phyloP scores from a whole-genome alignment of 2,329 filamentous ascomycete species.

The Claviceps quebecensis region DNA sequence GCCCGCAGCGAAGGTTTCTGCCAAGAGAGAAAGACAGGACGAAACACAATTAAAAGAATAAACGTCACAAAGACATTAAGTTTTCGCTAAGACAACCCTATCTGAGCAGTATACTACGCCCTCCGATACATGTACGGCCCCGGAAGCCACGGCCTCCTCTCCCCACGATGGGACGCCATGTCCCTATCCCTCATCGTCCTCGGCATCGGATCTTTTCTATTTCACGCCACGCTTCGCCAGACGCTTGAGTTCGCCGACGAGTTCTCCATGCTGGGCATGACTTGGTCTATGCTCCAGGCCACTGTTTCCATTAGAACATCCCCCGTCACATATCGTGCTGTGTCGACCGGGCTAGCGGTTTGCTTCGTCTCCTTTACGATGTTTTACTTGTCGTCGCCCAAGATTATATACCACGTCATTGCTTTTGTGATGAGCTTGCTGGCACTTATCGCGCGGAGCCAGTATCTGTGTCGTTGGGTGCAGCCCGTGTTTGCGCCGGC shows the following conservation, averaged over 20 bases:
- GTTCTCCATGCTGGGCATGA: constrained; percentile 42
- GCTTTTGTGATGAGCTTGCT: constrained; percentile 21
- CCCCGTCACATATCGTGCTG: constrained; percentile 15
- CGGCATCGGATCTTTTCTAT: constrained; percentile 28
- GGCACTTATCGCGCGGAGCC: constrained; percentile 18
- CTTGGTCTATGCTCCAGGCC: constrained; percentile 36
- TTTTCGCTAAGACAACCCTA: background rate
- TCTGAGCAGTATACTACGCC: constrained; percentile 25
- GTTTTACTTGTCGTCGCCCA: constrained; percentile 27
- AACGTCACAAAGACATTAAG: background rate
- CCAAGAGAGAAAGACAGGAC: background rate
- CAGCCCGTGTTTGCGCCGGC: constrained; percentile 15
- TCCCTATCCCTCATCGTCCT: constrained; percentile 26
- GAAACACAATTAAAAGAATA: background rate
- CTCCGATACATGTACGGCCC: constrained; percentile 23
- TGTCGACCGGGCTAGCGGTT: constrained; percentile 24
- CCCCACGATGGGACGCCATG: constrained; percentile 24
- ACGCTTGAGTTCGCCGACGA: constrained; percentile 36
- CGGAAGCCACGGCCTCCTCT: constrained; percentile 16
- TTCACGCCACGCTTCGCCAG: constrained; percentile 31
- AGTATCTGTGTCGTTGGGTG: constrained; percentile 21
- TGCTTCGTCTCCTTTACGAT: constrained; percentile 26
- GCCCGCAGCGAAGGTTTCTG: constrained; percentile 20
- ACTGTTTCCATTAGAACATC: constrained; percentile 30
- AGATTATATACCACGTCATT: constrained; percentile 29